A percentile compares a stretch with the other conserved stretches of the same genome.
These are phyloP conservation scores for Xylaria flabelliformis DNA, from an alignment of 495 filamentous ascomycete species.

Conservation along the genomic window DNA sequence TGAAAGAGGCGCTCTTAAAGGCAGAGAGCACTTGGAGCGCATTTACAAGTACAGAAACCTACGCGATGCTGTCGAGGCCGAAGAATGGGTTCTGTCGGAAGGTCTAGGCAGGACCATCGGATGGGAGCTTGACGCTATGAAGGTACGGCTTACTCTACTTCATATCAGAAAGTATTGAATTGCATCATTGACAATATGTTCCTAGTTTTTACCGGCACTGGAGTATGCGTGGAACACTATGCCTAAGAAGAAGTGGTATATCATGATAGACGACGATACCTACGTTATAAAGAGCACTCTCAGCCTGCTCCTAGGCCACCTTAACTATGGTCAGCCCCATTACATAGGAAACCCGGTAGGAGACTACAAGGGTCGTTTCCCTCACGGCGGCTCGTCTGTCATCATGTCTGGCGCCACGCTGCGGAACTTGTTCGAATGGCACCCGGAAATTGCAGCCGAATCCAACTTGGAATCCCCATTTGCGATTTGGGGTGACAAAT, in stretches of 20 bases:
- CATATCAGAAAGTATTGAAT: neutral
- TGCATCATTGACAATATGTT: constrained; percentile 22
- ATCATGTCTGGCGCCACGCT: constrained; percentile 53
- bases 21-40: constrained; percentile 37
- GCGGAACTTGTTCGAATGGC: constrained; percentile 40
- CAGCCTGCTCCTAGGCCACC: constrained; percentile 45
- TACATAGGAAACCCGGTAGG: constrained; percentile 59
- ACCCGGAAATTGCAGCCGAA: constrained; percentile 39
- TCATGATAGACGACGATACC: constrained; percentile 57
- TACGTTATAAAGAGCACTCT: constrained; percentile 52
- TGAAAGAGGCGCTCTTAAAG: constrained; percentile 33
- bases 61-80: constrained; percentile 42
- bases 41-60: constrained; percentile 47
- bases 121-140: constrained; percentile 58
- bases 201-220: constrained; percentile 51
- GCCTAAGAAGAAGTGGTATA: constrained; percentile 57
- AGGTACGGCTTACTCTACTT: constrained; percentile 39
- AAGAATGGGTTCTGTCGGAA: constrained; percentile 44
- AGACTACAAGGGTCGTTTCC: constrained; percentile 54
- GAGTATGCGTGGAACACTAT: constrained; percentile 49
- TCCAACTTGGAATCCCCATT: constrained; percentile 47
- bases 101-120: constrained; percentile 46
- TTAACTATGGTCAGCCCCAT: constrained; percentile 47
- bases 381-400: constrained; percentile 55
- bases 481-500: constrained; percentile 51